A percentile compares a stretch with the other conserved stretches of the same genome.
Evolutionary conservation across 768 basidiomycete genomes (phyloP).

Genomic region (Lactarius tabidus): DNA sequence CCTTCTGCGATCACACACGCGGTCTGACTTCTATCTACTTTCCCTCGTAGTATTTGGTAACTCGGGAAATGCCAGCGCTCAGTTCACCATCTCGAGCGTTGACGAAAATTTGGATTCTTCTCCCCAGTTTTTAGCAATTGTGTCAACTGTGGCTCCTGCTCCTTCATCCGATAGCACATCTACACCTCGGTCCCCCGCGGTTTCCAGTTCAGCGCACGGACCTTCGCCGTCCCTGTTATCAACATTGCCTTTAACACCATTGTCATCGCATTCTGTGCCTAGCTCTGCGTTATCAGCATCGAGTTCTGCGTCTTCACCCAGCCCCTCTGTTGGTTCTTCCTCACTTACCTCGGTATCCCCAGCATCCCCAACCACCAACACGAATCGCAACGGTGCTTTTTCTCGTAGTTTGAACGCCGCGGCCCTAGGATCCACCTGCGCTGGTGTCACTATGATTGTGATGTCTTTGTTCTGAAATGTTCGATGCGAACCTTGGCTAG

Average conservation of each 20-base stretch:
- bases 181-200: not conserved
- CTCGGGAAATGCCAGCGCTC: constrained; percentile 21
- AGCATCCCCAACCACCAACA: not conserved
- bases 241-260: not conserved
- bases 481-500: not conserved
- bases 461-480: not conserved
- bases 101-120: not conserved
- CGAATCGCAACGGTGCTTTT: not conserved
- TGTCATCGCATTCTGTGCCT: too few species aligned
- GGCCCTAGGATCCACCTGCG: not conserved
- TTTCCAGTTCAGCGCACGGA: not conserved
- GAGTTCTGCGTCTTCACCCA: not conserved
- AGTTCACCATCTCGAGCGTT: constrained; percentile 15
- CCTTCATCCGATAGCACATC: not conserved
- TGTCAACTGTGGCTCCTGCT: not conserved
- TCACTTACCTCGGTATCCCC: not conserved
- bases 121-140: not conserved
- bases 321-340: not conserved
- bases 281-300: not conserved
- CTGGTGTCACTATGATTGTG: not conserved
- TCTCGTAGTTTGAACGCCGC: not conserved
- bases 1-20: not conserved
- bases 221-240: not conserved
- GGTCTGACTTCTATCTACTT: not conserved
- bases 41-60: constrained; percentile 15